A percentile compares a stretch with the other conserved stretches of the same genome.
These are phyloP conservation scores for Solanum aculeatissimum DNA, from an alignment of 305 asterid genomes.

Conservation along the genomic window DNA sequence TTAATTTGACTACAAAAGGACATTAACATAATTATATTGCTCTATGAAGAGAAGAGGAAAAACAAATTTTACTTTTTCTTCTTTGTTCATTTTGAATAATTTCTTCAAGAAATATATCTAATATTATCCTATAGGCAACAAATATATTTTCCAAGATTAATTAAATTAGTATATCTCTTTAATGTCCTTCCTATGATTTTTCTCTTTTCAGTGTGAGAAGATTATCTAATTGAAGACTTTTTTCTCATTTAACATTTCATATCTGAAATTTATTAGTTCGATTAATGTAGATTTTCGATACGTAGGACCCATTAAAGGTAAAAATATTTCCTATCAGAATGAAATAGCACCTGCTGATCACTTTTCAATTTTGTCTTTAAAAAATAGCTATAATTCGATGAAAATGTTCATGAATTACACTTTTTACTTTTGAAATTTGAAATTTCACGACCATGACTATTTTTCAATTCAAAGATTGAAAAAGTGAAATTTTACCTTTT, in stretches of 20 bases:
- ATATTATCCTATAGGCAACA: neutral
- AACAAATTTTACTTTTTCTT: neutral
- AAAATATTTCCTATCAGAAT: neutral
- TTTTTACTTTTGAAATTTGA: neutral
- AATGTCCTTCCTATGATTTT: neutral
- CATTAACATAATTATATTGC: constrained; percentile 3
- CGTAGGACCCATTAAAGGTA: neutral
- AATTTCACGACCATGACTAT: no score
- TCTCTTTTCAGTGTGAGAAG: neutral
- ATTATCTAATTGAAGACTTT: neutral
- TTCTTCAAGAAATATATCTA: neutral
- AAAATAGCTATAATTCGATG: neutral
- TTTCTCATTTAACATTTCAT: neutral
- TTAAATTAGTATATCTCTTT: neutral
- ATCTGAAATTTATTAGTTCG: neutral
- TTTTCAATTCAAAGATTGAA: neutral
- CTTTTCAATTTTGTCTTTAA: neutral
- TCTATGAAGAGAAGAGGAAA: neutral
- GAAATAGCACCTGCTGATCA: neutral
- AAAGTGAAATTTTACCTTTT: neutral
- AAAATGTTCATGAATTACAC: neutral
- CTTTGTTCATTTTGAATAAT: neutral
- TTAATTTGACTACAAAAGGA: constrained; percentile 15
- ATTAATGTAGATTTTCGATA: neutral
- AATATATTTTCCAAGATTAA: neutral